These are phyloP conservation scores for Dendrocalamus latiflorus DNA, from an alignment of 202 grass and related monocot species.

Conservation along the genomic window DNA sequence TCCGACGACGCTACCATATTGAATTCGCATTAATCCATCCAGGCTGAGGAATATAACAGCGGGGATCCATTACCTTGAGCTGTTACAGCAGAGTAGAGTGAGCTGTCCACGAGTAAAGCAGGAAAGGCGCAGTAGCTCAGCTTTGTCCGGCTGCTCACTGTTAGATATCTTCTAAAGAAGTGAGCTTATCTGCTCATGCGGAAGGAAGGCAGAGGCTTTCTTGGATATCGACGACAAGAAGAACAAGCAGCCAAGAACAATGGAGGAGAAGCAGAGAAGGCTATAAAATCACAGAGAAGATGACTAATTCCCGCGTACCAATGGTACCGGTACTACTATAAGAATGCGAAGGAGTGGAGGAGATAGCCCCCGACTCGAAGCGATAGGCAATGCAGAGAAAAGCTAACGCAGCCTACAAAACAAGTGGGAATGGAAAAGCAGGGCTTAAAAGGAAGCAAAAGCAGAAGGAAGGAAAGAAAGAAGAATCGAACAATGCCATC, in stretches of 20 bases:
- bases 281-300: neutral
- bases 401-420: constrained; percentile 13
- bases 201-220: neutral
- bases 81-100: neutral
- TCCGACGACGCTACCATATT: neutral
- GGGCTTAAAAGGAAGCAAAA: constrained; percentile 10
- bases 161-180: neutral
- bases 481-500: constrained; percentile 45
- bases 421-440: constrained; percentile 31
- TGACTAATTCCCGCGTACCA: neutral
- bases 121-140: neutral
- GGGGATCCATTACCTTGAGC: constrained; percentile 29
- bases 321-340: constrained; percentile 9
- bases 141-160: neutral
- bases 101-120: constrained; percentile 25
- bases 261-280: neutral
- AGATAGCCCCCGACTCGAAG: constrained; percentile 5
- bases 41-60: constrained; percentile 4
- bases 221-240: neutral
- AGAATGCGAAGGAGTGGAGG: neutral
- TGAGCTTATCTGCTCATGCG: neutral
- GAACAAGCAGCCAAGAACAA: neutral
- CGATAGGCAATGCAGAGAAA: neutral
- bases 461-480: neutral
- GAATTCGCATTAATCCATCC: neutral